Conservation (phyloP, 139 green algal genomes). For the Chlamydomonas sphaeroides region DNA sequence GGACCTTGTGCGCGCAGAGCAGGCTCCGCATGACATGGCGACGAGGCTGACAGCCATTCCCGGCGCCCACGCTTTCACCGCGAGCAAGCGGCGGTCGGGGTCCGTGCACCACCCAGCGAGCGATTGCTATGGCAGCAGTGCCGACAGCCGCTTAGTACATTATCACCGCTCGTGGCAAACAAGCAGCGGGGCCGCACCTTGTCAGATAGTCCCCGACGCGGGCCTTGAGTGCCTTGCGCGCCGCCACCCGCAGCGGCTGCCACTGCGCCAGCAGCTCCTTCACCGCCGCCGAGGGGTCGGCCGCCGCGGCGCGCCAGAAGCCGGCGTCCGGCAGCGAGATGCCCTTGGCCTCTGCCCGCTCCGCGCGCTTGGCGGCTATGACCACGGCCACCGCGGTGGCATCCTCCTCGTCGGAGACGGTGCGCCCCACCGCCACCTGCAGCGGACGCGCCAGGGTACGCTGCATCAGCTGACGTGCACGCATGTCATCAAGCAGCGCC, state of each 20-base stretch:
- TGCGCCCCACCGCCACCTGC: too few relatives aligned
- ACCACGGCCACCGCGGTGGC: background rate
- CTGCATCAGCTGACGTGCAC: too few relatives aligned
- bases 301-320: constrained; percentile 3
- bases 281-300: background rate
- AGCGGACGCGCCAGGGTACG: too few relatives aligned
- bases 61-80: too few relatives aligned
- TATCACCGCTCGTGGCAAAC: background rate
- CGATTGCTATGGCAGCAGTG: too few relatives aligned
- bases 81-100: too few relatives aligned
- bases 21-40: too few relatives aligned
- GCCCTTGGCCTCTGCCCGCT: background rate
- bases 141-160: too few relatives aligned
- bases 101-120: too few relatives aligned
- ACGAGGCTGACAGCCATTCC: too few relatives aligned
- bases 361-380: background rate
- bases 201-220: background rate
- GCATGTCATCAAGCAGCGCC: too few relatives aligned
- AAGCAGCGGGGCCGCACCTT: background rate
- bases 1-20: too few relatives aligned
- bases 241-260: background rate
- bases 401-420: background rate
- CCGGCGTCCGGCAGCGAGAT: background rate
- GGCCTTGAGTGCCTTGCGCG: background rate
- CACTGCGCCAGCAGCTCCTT: background rate